Evolutionary conservation across 768 basidiomycete genomes (phyloP).

Genomic region (Lactarius sp.): DNA sequence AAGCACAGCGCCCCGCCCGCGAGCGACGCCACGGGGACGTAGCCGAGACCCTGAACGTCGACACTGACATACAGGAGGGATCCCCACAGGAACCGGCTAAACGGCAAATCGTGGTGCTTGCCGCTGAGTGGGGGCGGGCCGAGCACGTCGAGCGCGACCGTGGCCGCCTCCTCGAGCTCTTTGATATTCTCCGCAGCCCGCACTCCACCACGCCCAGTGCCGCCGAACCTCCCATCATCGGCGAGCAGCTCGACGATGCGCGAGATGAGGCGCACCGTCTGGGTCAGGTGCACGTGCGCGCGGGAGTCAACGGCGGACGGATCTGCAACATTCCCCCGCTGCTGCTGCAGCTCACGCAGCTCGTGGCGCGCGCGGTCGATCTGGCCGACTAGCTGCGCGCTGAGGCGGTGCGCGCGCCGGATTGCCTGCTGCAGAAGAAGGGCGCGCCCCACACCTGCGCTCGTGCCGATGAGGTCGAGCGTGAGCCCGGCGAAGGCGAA

Average conservation of each 20-base stretch:
- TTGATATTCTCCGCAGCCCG: not conserved
- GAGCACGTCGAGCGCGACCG: slow-evolving; percentile 5
- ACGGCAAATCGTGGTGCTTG: not conserved
- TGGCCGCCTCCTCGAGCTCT: slow-evolving; percentile 6
- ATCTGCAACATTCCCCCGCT: not conserved
- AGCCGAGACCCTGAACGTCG: slow-evolving; percentile 12
- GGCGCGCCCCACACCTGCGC: slow-evolving; percentile 18
- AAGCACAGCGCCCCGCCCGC: slow-evolving; percentile 15
- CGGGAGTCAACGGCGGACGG: not conserved
- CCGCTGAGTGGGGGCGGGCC: not conserved
- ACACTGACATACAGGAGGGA: not conserved
- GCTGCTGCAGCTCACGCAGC: not conserved
- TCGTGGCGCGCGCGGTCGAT: slow-evolving; percentile 19
- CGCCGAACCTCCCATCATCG: slow-evolving; percentile 10
- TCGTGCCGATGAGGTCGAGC: slow-evolving; percentile 24
- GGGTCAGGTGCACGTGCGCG: not conserved
- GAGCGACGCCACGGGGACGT: slow-evolving; percentile 6
- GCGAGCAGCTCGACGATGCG: slow-evolving; percentile 6
- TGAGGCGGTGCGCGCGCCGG: slow-evolving; percentile 14
- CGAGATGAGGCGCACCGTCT: slow-evolving; percentile 5
- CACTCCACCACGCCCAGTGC: not conserved
- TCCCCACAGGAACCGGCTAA: not conserved
- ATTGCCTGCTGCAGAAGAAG: slow-evolving; percentile 14
- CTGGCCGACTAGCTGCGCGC: slow-evolving; percentile 1
- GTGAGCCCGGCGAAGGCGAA: slow-evolving; percentile 24